phyloP scores from a whole-genome alignment of 257 asterid species.

The Gentiana straminea region DNA sequence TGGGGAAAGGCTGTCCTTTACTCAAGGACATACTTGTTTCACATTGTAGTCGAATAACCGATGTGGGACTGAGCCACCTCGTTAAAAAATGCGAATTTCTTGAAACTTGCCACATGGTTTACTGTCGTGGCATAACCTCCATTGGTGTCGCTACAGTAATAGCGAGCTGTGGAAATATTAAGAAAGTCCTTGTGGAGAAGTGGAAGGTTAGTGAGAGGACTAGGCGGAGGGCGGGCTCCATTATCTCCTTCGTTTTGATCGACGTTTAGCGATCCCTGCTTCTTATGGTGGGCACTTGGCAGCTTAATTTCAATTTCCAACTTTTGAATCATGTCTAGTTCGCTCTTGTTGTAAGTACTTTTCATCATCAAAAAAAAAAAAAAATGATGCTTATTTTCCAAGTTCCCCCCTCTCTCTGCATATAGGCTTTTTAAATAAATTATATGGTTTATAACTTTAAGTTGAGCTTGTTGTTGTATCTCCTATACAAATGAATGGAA shows the following conservation, averaged over 20 bases:
- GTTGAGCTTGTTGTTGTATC: too few species aligned
- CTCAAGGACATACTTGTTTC: constrained; percentile 70
- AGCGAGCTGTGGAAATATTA: constrained; percentile 45
- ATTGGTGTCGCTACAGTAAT: constrained; percentile 65
- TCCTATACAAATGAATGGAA: too few species aligned
- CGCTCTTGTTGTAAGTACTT: too few species aligned
- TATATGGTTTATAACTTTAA: too few species aligned
- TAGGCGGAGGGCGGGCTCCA: constrained; percentile 69
- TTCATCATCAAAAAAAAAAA: too few species aligned
- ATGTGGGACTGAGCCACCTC: constrained; percentile 49
- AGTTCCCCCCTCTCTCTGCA: too few species aligned
- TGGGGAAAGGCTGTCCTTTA: constrained; percentile 65
- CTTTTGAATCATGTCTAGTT: too few species aligned
- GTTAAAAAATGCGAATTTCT: constrained; percentile 40
- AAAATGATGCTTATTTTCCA: too few species aligned
- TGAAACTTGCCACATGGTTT: constrained; percentile 78
- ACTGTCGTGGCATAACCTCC: constrained; percentile 59
- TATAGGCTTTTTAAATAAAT: too few species aligned
- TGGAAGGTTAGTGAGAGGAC: constrained; percentile 71
- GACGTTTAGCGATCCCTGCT: constrained; percentile 31
- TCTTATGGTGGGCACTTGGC: not conserved
- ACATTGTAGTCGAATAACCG: constrained; percentile 74
- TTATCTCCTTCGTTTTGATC: constrained; percentile 59
- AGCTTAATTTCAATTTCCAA: too few species aligned
- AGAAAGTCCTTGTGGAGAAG: constrained; percentile 70